phyloP scores from a whole-genome alignment of 1,284 basidiomycete species.

The Apiotrichum brassicae region DNA sequence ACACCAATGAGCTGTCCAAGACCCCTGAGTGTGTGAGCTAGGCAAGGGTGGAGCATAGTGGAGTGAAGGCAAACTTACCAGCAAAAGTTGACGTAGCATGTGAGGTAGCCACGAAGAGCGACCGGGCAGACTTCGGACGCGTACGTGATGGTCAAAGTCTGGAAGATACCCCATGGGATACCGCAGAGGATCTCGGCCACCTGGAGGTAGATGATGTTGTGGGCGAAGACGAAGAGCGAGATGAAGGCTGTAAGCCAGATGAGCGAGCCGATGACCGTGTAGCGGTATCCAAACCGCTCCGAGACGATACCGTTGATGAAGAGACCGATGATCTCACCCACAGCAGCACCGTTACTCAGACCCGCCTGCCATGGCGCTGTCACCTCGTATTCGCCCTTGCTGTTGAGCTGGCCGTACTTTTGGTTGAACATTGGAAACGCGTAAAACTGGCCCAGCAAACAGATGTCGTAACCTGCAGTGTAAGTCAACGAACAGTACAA shows the following conservation, averaged over 20 bases:
- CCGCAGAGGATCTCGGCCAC: slow-evolving; percentile 37
- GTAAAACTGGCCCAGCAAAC: slow-evolving; percentile 42
- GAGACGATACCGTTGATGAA: slow-evolving; percentile 44
- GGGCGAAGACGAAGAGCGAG: slow-evolving; percentile 39
- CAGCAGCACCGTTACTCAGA: slow-evolving; percentile 44
- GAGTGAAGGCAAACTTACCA: slow-evolving; percentile 18
- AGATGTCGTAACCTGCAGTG: slow-evolving; percentile 34
- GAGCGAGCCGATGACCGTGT: slow-evolving; percentile 33
- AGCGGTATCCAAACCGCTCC: slow-evolving; percentile 45
- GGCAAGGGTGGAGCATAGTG: too few species aligned
- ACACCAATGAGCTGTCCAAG: slow-evolving; percentile 41
- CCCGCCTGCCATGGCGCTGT: slow-evolving; percentile 50
- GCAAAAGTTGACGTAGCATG: slow-evolving; percentile 41
- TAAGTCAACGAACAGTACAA: background rate
- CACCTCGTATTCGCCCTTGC: slow-evolving; percentile 44
- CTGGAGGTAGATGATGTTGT: slow-evolving; percentile 28
- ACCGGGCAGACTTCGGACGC: slow-evolving; percentile 44
- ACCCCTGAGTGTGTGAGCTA: slow-evolving; percentile 11
- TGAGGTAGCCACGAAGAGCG: slow-evolving; percentile 41
- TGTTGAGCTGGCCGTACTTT: slow-evolving; percentile 36
- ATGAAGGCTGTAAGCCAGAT: slow-evolving; percentile 33
- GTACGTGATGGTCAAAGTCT: slow-evolving; percentile 19
- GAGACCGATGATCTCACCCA: slow-evolving; percentile 48
- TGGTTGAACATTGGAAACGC: slow-evolving; percentile 42
- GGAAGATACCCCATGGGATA: slow-evolving; percentile 27